Evolutionary conservation across 2,329 filamentous ascomycete genomes (phyloP).

Genomic region (Penicillium sp.): DNA sequence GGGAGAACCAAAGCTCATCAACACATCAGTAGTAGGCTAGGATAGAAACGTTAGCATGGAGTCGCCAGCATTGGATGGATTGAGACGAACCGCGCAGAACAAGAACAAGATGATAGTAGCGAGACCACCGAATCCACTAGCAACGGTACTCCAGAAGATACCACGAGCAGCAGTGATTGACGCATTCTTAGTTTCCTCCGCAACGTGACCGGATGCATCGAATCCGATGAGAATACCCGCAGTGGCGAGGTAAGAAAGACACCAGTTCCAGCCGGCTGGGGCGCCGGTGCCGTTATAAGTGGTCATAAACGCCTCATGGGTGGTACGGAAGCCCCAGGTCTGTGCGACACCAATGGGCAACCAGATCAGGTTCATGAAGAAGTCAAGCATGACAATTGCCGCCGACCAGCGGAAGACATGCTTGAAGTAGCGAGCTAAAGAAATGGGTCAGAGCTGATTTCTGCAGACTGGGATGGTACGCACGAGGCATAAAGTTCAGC

Average conservation of each 20-base stretch:
- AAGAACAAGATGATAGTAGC: slow-evolving; percentile 60
- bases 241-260: slow-evolving; percentile 62
- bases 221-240: slow-evolving; percentile 64
- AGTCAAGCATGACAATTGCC: slow-evolving; percentile 58
- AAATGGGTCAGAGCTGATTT: neutral
- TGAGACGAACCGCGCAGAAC: slow-evolving; percentile 50
- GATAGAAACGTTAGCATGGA: slow-evolving; percentile 7
- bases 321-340: slow-evolving; percentile 60
- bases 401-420: slow-evolving; percentile 55
- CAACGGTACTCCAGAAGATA: slow-evolving; percentile 63
- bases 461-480: slow-evolving; percentile 16
- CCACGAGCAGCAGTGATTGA: slow-evolving; percentile 57
- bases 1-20: slow-evolving; percentile 57
- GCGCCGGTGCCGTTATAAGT: slow-evolving; percentile 62
- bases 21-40: slow-evolving; percentile 54
- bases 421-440: slow-evolving; percentile 26
- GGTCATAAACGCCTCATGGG: slow-evolving; percentile 61
- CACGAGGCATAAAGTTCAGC: slow-evolving; percentile 55
- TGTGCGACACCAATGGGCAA: slow-evolving; percentile 59
- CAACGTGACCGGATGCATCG: slow-evolving; percentile 63
- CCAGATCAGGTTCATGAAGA: slow-evolving; percentile 63
- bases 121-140: slow-evolving; percentile 59
- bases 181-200: slow-evolving; percentile 64
- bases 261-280: slow-evolving; percentile 64
- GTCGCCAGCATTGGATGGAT: no score